A percentile compares a stretch with the other conserved stretches of the same genome.
Evolutionary conservation across 2,329 filamentous ascomycete species (phyloP).

Genomic region (Neonectria punicea): DNA sequence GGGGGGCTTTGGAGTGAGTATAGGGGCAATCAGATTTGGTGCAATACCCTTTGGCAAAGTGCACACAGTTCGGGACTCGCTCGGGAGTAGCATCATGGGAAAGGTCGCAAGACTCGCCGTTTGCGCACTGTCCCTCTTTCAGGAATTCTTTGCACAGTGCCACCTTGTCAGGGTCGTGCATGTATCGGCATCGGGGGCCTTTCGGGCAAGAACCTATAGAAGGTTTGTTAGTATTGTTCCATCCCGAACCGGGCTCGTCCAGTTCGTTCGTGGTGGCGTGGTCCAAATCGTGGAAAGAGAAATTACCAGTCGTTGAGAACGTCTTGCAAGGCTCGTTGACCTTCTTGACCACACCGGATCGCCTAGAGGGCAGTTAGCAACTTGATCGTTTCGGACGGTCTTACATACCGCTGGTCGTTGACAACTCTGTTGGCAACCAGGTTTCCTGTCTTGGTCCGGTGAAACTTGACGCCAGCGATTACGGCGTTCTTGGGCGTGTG

Average conservation of each 20-base stretch:
- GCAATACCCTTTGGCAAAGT: conserved; percentile 91
- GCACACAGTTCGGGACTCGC: conserved; percentile 87
- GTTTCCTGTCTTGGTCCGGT: conserved; percentile 88
- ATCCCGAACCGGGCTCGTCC: conserved; percentile 51
- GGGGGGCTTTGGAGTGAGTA: conserved; percentile 82
- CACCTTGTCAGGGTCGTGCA: conserved; percentile 87
- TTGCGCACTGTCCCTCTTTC: conserved; percentile 79
- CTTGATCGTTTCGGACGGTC: conserved; percentile 32
- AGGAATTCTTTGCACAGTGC: conserved; percentile 91
- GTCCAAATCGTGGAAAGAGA: conserved; percentile 52
- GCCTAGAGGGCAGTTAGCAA: conserved; percentile 57
- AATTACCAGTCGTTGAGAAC: conserved; percentile 76
- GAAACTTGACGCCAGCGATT: conserved; percentile 83
- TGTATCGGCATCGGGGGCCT: conserved; percentile 81
- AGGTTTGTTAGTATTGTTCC: conserved; percentile 56
- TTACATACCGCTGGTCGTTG: conserved; percentile 77
- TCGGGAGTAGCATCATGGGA: conserved; percentile 88
- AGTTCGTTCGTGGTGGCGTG: conserved; percentile 34
- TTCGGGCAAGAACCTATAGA: conserved; percentile 82
- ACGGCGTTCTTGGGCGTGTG: conserved; percentile 78
- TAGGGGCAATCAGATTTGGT: conserved; percentile 88
- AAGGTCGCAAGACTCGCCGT: conserved; percentile 85
- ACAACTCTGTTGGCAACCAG: conserved; percentile 81
- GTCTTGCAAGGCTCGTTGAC: conserved; percentile 78
- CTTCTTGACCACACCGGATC: conserved; percentile 70